Conservation (phyloP, 305 asterid species). For the Fraxinus nigra region DNA sequence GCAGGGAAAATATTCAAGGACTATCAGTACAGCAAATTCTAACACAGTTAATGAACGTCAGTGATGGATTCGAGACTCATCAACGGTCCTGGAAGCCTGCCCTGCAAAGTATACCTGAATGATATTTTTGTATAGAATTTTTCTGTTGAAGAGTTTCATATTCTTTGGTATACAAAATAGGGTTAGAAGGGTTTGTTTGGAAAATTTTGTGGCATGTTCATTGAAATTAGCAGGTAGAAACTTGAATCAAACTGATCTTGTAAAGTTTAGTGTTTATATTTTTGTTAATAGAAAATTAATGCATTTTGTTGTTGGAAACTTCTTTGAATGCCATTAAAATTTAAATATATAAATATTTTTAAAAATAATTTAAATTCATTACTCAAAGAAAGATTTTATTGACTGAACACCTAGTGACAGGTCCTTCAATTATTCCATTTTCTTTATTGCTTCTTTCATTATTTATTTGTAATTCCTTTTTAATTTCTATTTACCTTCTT, state of each 20-base stretch:
- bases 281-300: not conserved
- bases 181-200: not conserved
- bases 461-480: not conserved
- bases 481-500: not conserved
- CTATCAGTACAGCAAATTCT: slow-evolving; percentile 38
- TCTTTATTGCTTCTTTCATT: not conserved
- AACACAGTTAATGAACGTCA: slow-evolving; percentile 26
- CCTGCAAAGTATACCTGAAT: slow-evolving; percentile 52
- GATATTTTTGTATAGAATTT: slow-evolving; percentile 7
- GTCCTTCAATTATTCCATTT: not conserved
- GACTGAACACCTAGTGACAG: not conserved
- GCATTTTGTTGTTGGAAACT: not conserved
- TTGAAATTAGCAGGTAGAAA: not conserved
- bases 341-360: no score
- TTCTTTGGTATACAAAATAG: not conserved
- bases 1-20: slow-evolving; percentile 32
- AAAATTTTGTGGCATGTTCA: not conserved
- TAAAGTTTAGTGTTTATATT: no score
- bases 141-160: not conserved
- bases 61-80: slow-evolving; percentile 28
- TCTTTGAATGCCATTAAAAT: not conserved
- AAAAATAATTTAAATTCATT: no score
- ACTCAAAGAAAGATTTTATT: not conserved
- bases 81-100: slow-evolving; percentile 48
- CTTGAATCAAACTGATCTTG: not conserved